phyloP scores from a whole-genome alignment of 805 yeast species.

The Metschnikowia henanensis region DNA sequence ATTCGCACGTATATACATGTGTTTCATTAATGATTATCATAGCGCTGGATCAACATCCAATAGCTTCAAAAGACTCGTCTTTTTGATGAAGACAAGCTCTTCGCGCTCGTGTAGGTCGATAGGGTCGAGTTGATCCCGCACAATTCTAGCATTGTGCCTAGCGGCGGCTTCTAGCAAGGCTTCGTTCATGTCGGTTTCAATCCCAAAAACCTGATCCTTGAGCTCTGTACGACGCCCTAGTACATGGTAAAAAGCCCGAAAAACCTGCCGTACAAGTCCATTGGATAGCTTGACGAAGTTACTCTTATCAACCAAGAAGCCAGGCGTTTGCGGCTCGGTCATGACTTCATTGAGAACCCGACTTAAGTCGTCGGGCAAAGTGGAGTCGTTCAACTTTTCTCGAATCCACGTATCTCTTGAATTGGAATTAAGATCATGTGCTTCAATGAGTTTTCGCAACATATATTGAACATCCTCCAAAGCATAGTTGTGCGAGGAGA shows the following conservation, averaged over 20 bases:
- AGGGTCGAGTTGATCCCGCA: neutral
- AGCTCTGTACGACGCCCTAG: slow-evolving; percentile 6
- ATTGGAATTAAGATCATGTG: slow-evolving; percentile 13
- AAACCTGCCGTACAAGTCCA: slow-evolving; percentile 13
- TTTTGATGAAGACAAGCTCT: slow-evolving; percentile 13
- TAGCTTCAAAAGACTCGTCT: slow-evolving; percentile 14
- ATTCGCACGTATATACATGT: slow-evolving; percentile 2
- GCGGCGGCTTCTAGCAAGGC: neutral
- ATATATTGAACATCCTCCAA: slow-evolving; percentile 11
- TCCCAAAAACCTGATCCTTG: slow-evolving; percentile 3
- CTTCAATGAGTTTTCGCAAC: slow-evolving; percentile 13
- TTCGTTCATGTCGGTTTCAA: slow-evolving; percentile 9
- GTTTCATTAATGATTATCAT: neutral
- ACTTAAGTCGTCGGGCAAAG: slow-evolving; percentile 11
- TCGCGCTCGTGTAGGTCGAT: slow-evolving; percentile 14
- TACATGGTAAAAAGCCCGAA: slow-evolving; percentile 9
- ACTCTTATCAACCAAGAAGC: slow-evolving; percentile 7
- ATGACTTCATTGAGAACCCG: slow-evolving; percentile 6
- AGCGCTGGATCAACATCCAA: slow-evolving; percentile 8
- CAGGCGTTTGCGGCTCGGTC: neutral
- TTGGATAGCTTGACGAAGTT: slow-evolving; percentile 15
- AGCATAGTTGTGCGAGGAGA: slow-evolving; percentile 5
- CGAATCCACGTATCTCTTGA: slow-evolving; percentile 15
- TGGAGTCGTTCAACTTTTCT: slow-evolving; percentile 9
- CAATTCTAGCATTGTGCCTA: slow-evolving; percentile 1